phyloP scores from a whole-genome alignment of 2,329 filamentous ascomycete genomes.

The Plenodomus tracheiphilus region DNA sequence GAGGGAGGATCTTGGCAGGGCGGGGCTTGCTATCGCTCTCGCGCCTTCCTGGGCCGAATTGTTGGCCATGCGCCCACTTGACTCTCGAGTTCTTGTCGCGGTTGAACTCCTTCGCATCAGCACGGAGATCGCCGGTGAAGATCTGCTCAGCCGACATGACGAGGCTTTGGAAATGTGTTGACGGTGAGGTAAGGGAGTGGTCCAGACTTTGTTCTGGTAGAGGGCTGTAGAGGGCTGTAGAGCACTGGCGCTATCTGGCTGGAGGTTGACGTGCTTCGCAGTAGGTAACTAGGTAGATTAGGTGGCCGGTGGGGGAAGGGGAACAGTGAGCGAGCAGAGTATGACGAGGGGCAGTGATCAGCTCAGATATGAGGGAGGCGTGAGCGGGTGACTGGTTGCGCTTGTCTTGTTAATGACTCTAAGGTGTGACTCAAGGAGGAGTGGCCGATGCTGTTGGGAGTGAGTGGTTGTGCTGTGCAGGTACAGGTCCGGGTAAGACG shows the following conservation, averaged over 20 bases:
- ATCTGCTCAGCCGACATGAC: conserved; percentile 53
- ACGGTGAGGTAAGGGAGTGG: neutral
- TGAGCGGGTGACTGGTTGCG: conserved; percentile 30
- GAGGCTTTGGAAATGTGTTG: conserved; percentile 4
- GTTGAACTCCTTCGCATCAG: conserved; percentile 56
- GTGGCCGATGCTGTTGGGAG: conserved; percentile 20
- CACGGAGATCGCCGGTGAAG: conserved; percentile 58
- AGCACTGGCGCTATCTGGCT: neutral
- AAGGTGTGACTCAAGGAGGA: conserved; percentile 37
- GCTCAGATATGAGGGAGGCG: conserved; percentile 26
- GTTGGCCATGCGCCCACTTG: conserved; percentile 56
- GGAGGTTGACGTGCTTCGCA: neutral
- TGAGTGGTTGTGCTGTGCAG: conserved; percentile 41
- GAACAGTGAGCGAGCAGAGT: conserved; percentile 8
- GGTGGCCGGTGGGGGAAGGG: conserved; percentile 11
- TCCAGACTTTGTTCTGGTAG: neutral
- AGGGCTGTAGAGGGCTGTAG: neutral
- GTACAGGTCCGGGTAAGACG: conserved; percentile 19
- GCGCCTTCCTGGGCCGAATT: conserved; percentile 43
- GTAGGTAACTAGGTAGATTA: conserved; percentile 19
- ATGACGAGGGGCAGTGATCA: conserved; percentile 32
- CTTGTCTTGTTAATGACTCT: conserved; percentile 42
- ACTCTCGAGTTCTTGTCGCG: conserved; percentile 54
- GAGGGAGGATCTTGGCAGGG: conserved; percentile 38
- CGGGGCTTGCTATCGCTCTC: conserved; percentile 41